Evolutionary conservation across 2,329 filamentous ascomycete genomes (phyloP).

Genomic region (Neurospora sp.): DNA sequence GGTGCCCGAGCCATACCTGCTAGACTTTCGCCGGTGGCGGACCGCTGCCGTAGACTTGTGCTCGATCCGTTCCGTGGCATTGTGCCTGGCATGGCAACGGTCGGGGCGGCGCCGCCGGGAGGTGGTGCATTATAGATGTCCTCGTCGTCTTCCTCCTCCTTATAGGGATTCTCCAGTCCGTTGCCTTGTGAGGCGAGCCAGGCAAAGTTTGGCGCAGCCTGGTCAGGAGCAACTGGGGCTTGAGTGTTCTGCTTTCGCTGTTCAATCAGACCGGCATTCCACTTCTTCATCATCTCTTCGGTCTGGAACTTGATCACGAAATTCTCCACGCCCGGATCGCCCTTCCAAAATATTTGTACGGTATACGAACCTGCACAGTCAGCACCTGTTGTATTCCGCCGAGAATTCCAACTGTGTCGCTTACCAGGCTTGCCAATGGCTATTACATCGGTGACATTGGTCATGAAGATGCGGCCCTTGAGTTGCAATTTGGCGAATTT

Average conservation of each 20-base stretch:
- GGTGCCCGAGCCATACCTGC: constrained; percentile 48
- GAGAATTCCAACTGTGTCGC: constrained; percentile 15
- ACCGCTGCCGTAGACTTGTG: constrained; percentile 64
- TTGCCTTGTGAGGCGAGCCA: constrained; percentile 63
- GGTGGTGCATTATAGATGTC: constrained; percentile 41
- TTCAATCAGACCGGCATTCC: constrained; percentile 68
- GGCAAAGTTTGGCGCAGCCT: constrained; percentile 61
- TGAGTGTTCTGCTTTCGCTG: constrained; percentile 58
- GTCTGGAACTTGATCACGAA: constrained; percentile 91
- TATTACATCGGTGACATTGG: constrained; percentile 92
- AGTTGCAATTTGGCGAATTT: constrained; percentile 79
- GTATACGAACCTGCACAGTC: constrained; percentile 68
- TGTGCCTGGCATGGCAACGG: constrained; percentile 27
- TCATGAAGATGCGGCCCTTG: constrained; percentile 98
- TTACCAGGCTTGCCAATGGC: constrained; percentile 79
- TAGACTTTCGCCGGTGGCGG: constrained; percentile 63
- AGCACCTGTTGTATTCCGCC: constrained; percentile 13
- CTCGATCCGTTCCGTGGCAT: constrained; percentile 61
- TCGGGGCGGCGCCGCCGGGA: constrained; percentile 22
- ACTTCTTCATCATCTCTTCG: constrained; percentile 89
- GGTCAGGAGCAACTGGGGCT: constrained; percentile 35
- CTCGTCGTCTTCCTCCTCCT: constrained; percentile 52
- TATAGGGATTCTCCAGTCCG: constrained; percentile 74
- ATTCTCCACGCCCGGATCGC: constrained; percentile 88
- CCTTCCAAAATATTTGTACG: constrained; percentile 98